These are phyloP conservation scores for Irpex sp. DNA, from an alignment of 1,284 basidiomycete species.

Conservation along the genomic window DNA sequence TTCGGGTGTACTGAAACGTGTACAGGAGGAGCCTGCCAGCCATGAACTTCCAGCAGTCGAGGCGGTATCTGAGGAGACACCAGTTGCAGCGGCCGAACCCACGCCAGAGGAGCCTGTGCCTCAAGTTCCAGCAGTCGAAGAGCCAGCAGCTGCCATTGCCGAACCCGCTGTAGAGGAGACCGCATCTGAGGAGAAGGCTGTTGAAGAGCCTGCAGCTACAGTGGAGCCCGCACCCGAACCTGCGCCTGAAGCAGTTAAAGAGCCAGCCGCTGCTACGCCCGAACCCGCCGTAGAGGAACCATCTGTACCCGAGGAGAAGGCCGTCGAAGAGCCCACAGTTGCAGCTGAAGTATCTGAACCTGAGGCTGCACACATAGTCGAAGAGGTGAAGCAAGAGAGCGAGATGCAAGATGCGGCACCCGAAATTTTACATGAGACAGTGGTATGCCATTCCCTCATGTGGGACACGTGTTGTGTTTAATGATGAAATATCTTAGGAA, in stretches of 20 bases:
- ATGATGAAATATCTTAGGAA: background rate
- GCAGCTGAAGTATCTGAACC: background rate
- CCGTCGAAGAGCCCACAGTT: background rate
- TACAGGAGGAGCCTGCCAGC: too few species aligned
- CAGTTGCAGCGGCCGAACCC: too few species aligned
- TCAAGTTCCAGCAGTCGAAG: background rate
- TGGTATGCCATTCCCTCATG: background rate
- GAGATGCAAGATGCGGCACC: background rate
- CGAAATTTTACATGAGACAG: background rate
- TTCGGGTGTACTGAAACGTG: too few species aligned
- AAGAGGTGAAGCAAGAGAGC: background rate
- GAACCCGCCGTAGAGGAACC: background rate
- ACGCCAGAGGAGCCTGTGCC: background rate
- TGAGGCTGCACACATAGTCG: background rate
- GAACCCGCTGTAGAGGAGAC: background rate
- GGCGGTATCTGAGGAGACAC: too few species aligned
- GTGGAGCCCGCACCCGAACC: background rate
- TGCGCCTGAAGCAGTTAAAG: background rate
- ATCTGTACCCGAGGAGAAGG: background rate
- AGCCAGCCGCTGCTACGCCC: background rate
- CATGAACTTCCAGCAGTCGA: too few species aligned
- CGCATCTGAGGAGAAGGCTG: background rate
- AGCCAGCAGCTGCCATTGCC: background rate
- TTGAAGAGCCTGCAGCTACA: background rate
- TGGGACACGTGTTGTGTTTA: slow-evolving; percentile 1